Evolutionary conservation across 345 rosid genomes (phyloP), one percentile per base, ranked within the genome.

Genomic region (Eutrema japonicum): DNA sequence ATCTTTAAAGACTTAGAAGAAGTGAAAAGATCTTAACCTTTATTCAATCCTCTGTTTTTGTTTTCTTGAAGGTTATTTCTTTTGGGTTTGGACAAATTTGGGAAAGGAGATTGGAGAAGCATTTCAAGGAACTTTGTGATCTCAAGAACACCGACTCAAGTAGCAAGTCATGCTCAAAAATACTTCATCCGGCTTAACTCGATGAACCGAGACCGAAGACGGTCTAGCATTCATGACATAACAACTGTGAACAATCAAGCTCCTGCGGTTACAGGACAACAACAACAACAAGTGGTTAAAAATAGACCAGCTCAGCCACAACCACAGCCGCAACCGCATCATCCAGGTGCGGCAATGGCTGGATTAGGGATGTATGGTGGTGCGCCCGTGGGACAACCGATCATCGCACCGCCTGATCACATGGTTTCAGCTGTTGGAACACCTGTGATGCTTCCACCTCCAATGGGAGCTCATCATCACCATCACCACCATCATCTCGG

Each of bases 101-200:
- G 98, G 52, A 93, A 93, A 84, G 98, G 98, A 57, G 98, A 93
- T 76, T 93, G 98, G 98, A 89, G 97, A 73, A 93, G 96, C 90
- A 93, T 93, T 70, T 89, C 98, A 8, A 86, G 98, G 67, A 90
- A 89, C 79, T 90, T 83, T 64, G 98, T 93, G 26, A 82, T 86
- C 57, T 87, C 98, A 60, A 87, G 98, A 72, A 93, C 98, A 2
- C 98, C 98, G 0, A 90, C 98, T 5, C 98, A 93, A 77, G 98
- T 93, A 18, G 98, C 98, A 2, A 93, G 98, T 30, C 98, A 93
- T 83, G 98, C 98, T 38, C 97, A 93, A 10, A 93, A 93, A 64
- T 93, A 93, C 81, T 93, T 90, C 84, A 89, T 93, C 52, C 64
- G 98, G 26, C 79, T 89, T 43, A 89, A 87, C 79, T 90, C 98